These are phyloP conservation scores for Phaffia australis DNA, from an alignment of 768 basidiomycete species.

Conservation along the genomic window DNA sequence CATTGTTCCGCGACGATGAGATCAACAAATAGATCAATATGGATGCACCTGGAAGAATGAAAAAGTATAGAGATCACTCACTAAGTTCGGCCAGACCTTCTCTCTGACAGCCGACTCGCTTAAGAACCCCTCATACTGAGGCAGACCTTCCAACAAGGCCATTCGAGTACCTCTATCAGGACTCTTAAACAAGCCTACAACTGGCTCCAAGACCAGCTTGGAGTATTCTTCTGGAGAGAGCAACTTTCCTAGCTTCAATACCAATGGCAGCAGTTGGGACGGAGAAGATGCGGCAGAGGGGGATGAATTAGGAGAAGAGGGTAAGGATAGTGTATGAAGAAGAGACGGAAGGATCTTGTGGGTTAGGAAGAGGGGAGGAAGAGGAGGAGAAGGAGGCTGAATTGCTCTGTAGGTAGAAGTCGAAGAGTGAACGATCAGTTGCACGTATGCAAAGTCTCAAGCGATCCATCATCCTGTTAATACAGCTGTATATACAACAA, in stretches of 20 bases:
- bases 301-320: slow-evolving; percentile 9
- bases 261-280: slow-evolving; percentile 28
- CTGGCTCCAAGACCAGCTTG: slow-evolving; percentile 57
- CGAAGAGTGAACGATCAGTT: slow-evolving; percentile 21
- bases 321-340: slow-evolving; percentile 36
- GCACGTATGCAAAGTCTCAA: neutral
- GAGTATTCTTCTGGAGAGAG: slow-evolving; percentile 46
- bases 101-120: slow-evolving; percentile 75
- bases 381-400: slow-evolving; percentile 64
- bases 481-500: neutral
- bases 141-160: slow-evolving; percentile 76
- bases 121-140: slow-evolving; percentile 73
- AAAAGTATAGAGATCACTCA: slow-evolving; percentile 39
- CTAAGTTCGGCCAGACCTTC: slow-evolving; percentile 85
- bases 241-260: slow-evolving; percentile 45
- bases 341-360: slow-evolving; percentile 82
- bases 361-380: slow-evolving; percentile 75
- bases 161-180: slow-evolving; percentile 89
- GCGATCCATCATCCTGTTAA: neutral
- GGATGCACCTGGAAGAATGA: neutral
- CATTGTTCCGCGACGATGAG: neutral
- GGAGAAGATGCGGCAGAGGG: slow-evolving; percentile 13
- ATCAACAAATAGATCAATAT: neutral
- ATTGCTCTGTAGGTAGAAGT: slow-evolving; percentile 44
- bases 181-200: slow-evolving; percentile 73